Percentiles rank a stretch among this genome's conserved stretches.
Evolutionary conservation across 2,329 filamentous ascomycete genomes (phyloP).

Genomic region (Fusarium concolor): DNA sequence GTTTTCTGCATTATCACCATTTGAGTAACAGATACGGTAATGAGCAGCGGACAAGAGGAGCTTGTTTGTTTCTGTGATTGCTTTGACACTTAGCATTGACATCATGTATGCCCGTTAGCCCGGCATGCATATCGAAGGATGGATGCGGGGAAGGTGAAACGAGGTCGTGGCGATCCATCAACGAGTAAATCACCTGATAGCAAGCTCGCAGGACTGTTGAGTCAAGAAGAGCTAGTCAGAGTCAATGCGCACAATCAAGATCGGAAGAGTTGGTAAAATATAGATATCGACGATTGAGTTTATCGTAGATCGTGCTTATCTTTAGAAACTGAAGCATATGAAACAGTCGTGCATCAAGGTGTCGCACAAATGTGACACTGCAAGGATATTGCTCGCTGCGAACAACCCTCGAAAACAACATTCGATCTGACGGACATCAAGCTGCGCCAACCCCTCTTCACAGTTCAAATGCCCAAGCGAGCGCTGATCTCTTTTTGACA

Average conservation of each 20-base stretch:
- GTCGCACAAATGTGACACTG: background rate
- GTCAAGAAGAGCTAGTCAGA: background rate
- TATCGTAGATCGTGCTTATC: background rate
- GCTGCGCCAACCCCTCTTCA: background rate
- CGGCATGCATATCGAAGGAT: constrained; percentile 8
- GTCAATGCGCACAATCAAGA: background rate
- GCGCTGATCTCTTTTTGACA: too few species aligned
- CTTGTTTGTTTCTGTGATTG: background rate
- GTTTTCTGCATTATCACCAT: background rate
- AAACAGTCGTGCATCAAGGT: background rate
- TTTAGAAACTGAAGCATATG: too few species aligned
- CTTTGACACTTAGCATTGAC: background rate
- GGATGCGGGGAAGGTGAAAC: constrained; percentile 5
- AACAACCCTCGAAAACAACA: background rate
- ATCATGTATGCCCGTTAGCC: constrained; percentile 12
- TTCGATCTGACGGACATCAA: background rate
- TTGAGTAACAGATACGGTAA: background rate
- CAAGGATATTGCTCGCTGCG: background rate
- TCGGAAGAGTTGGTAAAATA: too few species aligned
- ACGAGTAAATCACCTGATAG: background rate
- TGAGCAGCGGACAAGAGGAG: background rate
- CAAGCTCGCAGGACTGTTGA: background rate
- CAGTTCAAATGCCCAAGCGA: too few species aligned
- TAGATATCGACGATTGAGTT: background rate
- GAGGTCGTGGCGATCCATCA: background rate